Conservation (phyloP, 768 basidiomycete genomes). For the Chiua virens region DNA sequence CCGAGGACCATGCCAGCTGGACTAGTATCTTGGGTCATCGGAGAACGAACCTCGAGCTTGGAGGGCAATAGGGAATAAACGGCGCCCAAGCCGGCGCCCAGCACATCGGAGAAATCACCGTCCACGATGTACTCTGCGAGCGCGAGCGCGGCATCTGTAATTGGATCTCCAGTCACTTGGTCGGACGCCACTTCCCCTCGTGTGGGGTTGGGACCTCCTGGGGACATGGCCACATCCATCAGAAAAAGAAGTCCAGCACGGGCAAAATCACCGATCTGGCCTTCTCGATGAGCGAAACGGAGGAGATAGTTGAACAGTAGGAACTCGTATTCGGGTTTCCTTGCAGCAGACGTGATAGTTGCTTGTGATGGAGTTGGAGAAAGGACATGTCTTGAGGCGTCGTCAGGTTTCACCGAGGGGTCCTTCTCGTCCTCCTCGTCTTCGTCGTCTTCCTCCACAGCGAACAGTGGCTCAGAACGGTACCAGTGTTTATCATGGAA, state of each 20-base stretch:
- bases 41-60: conserved; percentile 72
- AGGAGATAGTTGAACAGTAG: conserved; percentile 94
- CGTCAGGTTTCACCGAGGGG: not conserved
- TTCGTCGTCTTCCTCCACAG: conserved; percentile 76
- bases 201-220: conserved; percentile 52
- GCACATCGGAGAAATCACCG: conserved; percentile 97
- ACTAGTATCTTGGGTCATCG: conserved; percentile 37
- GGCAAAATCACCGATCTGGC: conserved; percentile 90
- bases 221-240: conserved; percentile 95
- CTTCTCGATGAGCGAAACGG: conserved; percentile 93
- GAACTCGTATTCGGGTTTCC: conserved; percentile 91
- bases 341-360: conserved; percentile 54
- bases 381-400: conserved; percentile 26
- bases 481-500: conserved; percentile 94
- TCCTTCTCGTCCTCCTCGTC: conserved; percentile 48
- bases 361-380: conserved; percentile 66
- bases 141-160: conserved; percentile 82
- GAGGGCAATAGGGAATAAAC: conserved; percentile 89
- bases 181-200: conserved; percentile 33
- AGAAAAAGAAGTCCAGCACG: conserved; percentile 90
- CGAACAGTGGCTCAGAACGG: conserved; percentile 70
- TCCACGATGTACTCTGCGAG: conserved; percentile 92
- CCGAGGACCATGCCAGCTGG: conserved; percentile 73
- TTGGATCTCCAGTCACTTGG: conserved; percentile 51
- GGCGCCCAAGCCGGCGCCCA: conserved; percentile 89